Percentiles rank a stretch among this genome's conserved stretches.
Conservation (phyloP, 2,329 filamentous ascomycete species). For the Penicillium paneum region DNA sequence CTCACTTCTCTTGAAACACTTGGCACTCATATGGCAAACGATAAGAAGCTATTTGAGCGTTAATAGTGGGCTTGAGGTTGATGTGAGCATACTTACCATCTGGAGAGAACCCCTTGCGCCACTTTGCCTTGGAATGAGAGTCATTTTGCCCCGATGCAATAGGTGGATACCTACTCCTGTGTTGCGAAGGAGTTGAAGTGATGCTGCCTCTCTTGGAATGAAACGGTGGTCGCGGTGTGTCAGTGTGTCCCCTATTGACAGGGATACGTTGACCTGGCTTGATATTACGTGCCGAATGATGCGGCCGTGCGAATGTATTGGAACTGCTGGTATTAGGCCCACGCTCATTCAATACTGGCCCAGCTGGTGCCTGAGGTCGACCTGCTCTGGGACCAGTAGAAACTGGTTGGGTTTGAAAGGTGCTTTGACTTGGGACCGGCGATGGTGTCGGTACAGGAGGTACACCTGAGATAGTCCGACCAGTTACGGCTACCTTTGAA, state of each 20-base stretch:
- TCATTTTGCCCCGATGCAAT: background rate
- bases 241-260: background rate
- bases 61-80: background rate
- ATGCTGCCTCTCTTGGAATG: background rate
- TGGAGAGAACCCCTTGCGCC: background rate
- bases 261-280: background rate
- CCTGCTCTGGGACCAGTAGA: background rate
- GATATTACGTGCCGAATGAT: background rate
- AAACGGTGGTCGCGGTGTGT: background rate
- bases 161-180: no score
- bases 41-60: background rate
- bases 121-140: background rate
- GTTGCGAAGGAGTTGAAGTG: background rate
- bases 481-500: background rate
- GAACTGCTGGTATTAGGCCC: background rate
- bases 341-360: background rate
- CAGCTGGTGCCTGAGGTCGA: background rate
- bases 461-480: background rate
- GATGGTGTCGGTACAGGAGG: background rate
- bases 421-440: background rate
- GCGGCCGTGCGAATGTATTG: no score
- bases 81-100: background rate
- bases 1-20: constrained; percentile 1
- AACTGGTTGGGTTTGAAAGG: background rate
- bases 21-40: constrained; percentile 1